Base-by-base conservation (phyloP, 163 green algal genomes). In the Chlamydomonas reinhardtii region DNA sequence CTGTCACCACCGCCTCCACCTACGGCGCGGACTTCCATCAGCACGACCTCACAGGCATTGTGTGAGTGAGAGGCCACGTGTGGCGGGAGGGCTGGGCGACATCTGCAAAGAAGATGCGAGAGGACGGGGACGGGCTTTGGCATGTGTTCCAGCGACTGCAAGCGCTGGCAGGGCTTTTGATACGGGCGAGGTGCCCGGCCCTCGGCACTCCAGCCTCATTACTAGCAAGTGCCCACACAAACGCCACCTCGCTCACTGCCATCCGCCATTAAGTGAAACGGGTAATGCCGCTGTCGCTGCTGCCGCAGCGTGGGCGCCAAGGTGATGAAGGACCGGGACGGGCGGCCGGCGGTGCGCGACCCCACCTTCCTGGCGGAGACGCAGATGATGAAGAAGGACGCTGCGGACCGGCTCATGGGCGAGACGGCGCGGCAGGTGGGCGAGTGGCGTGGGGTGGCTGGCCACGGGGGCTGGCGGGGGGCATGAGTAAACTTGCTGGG, bases 361-460 rank as follows among this genome's bases (percentile, higher is more conserved):
- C 85, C 89, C 32, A 90, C 82, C 71, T 92, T 92, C 82, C 76
- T 92, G 71, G 80, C 85, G 56, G 89, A 92, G 82, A 89, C 81
- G 24, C 73, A 87, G 37, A 74, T 92, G 0, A 52, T 83, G 56
- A 20, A 56, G 1, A 84, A 85, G 78, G n/a, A 79, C 17, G 27
- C 43, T 6, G 82, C 29, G 32, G 88, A 91, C 82, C 52, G 88
- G 0, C 9, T 88, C 54, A 76, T 88, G 70, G 74, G 32, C 12
- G 66, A 83, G 24, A 84, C 22, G 29, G 71, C 73, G 8, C 14
- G 37, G n/a, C 9, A 66, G 72, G 74, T 82, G 43, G 71, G 68
- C 2, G 14, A 73, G n/a, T 22, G 17, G 66, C 11, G 29, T 15
- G 3, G n/a, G 17, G 9, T 9, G 20, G 5, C 4, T 25, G 12